Conservation (phyloP, 1,284 basidiomycete genomes). For the Cryptococcus jaspeensis region DNA sequence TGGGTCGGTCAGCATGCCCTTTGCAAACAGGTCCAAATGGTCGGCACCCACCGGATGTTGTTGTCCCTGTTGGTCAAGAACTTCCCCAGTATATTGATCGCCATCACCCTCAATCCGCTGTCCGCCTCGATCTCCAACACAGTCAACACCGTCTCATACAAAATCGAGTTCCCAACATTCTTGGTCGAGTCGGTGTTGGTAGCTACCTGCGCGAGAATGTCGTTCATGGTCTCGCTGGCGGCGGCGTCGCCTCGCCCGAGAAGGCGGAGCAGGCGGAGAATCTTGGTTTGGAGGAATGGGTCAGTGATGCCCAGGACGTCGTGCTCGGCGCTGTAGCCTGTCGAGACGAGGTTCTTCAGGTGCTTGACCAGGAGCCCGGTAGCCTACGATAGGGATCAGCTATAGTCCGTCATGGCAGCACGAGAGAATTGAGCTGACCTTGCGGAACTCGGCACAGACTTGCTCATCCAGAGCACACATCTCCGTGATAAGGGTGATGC, state of each 20-base stretch:
- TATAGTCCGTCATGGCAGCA: not conserved
- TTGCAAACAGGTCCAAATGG: not conserved
- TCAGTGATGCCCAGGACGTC: slow-evolving; percentile 99
- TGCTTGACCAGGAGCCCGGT: slow-evolving; percentile 93
- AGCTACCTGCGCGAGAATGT: slow-evolving; percentile 96
- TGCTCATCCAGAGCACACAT: slow-evolving; percentile 80
- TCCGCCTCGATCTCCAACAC: slow-evolving; percentile 99
- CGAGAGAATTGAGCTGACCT: slow-evolving; percentile 55
- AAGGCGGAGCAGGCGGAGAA: slow-evolving; percentile 86
- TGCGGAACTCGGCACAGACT: slow-evolving; percentile 82
- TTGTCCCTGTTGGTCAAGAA: slow-evolving; percentile 98
- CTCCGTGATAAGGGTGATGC: slow-evolving; percentile 91
- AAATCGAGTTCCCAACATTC: slow-evolving; percentile 96
- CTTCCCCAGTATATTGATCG: slow-evolving; percentile 98
- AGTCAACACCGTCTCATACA: slow-evolving; percentile 96
- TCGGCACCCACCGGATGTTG: slow-evolving; percentile 82
- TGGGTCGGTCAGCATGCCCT: not conserved
- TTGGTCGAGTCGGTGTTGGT: slow-evolving; percentile 98
- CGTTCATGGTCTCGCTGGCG: slow-evolving; percentile 96
- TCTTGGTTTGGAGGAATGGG: slow-evolving; percentile 96
- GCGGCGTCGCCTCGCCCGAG: slow-evolving; percentile 81
- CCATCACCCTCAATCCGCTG: slow-evolving; percentile 93
- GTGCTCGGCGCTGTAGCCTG: slow-evolving; percentile 97
- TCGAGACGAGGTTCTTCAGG: slow-evolving; percentile 91
- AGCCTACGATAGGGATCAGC: slow-evolving; percentile 58